Evolutionary conservation across 2,329 filamentous ascomycete species (phyloP), one percentile per base, ranked within the genome.

Genomic region (Exophiala viscosa): DNA sequence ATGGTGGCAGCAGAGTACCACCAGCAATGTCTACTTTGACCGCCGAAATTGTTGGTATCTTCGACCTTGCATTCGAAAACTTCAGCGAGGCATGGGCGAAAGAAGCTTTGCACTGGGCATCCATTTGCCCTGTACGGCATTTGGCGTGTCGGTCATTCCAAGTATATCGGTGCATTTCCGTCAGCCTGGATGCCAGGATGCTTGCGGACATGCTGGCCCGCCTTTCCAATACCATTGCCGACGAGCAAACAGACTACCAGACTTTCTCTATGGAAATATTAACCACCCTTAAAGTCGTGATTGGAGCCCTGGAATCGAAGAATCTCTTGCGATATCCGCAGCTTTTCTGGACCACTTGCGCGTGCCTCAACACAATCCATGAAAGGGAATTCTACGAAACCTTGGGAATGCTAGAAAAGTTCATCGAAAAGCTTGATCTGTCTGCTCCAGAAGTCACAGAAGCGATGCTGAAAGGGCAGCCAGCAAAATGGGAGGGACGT

Each of bases 251-350:
- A 0, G 92, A 97, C 70, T 95, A 96, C 48, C 90, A 96, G 65
- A 92, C 90, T 0, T 99, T 99, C 65, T 95, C 93, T 0, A 92
- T 97, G 86, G 95, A 99, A 67, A 97, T 99, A 52, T 72, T 99
- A 48, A 96, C 91, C 0, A 99, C 95, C 0, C 70, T 99, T 46
- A 91, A 95, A 66, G 90, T 90, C 0, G 86, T 99, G 40, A 95
- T 99, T 52, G 81, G 84, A 60, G 93, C 92, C 50, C 75, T 97
- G 23, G 85, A 91, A 15, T 79, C 87, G 0, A 81, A 87, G 34
- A 87, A 91, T 66, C 77, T 99, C 1, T 72, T 95, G 43, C 84
- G 85, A n/a, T 96, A 96, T 60, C 93, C 93, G 1, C 92, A 97
- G 65, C 76, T 99, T 1, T 97, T 99, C 70, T 99, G 95, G 95